These are phyloP conservation scores for Penicillium fimorum DNA, from an alignment of 495 filamentous ascomycete species.

Conservation along the genomic window DNA sequence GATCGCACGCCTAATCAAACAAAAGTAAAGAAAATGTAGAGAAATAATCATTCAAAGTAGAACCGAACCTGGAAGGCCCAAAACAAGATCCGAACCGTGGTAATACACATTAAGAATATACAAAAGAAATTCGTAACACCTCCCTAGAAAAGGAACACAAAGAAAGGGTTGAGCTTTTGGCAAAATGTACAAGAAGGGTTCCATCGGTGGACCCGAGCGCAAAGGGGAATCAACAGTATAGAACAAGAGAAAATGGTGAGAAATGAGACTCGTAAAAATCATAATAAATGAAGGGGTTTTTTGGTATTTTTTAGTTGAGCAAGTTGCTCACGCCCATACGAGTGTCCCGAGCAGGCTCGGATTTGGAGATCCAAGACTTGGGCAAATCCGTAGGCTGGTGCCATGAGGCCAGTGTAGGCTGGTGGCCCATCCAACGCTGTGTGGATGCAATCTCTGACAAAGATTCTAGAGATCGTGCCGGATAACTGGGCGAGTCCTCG, in stretches of 20 bases:
- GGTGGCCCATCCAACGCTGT: conserved; percentile 36
- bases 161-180: conserved; percentile 23
- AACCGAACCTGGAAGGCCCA: conserved; percentile 10
- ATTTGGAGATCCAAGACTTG: conserved; percentile 25
- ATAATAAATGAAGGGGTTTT: conserved; percentile 2
- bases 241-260: conserved; percentile 14
- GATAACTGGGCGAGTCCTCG: conserved; percentile 31
- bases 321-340: conserved; percentile 45
- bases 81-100: conserved; percentile 26
- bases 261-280: conserved; percentile 18
- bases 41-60: conserved; percentile 7
- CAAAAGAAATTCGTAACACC: conserved; percentile 29
- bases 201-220: conserved; percentile 12
- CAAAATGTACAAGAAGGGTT: conserved; percentile 34
- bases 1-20: background rate
- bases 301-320: conserved; percentile 31
- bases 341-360: conserved; percentile 39
- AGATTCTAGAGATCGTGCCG: conserved; percentile 27
- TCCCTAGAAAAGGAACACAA: conserved; percentile 29
- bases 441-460: conserved; percentile 35
- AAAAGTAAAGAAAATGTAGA: conserved; percentile 7
- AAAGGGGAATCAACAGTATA: conserved; percentile 26
- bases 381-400: conserved; percentile 26
- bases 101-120: conserved; percentile 42
- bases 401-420: conserved; percentile 31